Percentiles rank a stretch among this genome's conserved stretches.
Conservation (phyloP, 441 rosid genomes). For the Corymbia citriodora region DNA sequence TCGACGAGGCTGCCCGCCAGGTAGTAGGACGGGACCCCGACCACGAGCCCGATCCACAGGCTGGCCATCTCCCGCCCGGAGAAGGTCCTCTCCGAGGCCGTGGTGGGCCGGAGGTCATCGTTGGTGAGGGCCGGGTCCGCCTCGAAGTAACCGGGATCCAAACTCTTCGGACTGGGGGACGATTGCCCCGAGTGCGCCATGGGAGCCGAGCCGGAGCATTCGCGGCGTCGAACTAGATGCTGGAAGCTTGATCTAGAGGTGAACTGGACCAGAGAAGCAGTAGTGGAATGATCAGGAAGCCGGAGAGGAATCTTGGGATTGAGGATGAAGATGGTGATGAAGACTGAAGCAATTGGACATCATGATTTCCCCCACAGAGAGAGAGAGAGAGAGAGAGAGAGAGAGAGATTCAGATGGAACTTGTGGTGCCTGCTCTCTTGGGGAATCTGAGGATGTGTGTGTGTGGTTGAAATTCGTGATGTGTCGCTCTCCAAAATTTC, state of each 20-base stretch:
- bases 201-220: conserved; percentile 13
- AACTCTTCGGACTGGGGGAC: conserved; percentile 7
- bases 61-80: conserved; percentile 79
- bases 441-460: not conserved
- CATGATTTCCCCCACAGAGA: conserved; percentile 23
- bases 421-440: not conserved
- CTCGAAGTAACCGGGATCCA: conserved; percentile 15
- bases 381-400: not conserved
- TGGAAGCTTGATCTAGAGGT: not conserved
- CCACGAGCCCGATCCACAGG: conserved; percentile 89
- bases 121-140: conserved; percentile 62
- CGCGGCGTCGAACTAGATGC: not conserved
- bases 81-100: conserved; percentile 47
- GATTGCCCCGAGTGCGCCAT: conserved; percentile 23
- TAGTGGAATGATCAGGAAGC: not conserved
- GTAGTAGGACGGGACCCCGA: conserved; percentile 85
- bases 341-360: conserved; percentile 40
- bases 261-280: not conserved
- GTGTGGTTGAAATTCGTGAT: not conserved
- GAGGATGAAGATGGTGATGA: conserved; percentile 35
- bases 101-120: conserved; percentile 80
- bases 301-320: conserved; percentile 2
- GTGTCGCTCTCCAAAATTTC: not conserved
- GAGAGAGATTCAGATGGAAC: conserved; percentile 15
- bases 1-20: conserved; percentile 86